Evolutionary conservation across 495 filamentous ascomycete species (phyloP), one percentile per base, ranked within the genome.

Genomic region (Penicillium simplicissimum): DNA sequence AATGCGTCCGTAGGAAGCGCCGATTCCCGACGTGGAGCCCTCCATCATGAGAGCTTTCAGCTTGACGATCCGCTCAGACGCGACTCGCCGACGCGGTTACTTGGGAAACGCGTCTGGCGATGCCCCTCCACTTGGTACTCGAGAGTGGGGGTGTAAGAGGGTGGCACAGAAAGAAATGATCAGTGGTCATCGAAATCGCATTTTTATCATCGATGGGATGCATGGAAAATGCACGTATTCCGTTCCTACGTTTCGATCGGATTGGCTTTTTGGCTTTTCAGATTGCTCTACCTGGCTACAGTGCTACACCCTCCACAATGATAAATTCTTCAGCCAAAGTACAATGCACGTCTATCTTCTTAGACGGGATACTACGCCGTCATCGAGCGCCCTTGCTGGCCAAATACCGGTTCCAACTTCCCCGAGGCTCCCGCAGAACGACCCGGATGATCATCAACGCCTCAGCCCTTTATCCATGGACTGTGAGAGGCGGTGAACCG

Each of bases 71-170:
- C 67, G 55, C 63, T 54, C 45, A 56, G 66, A 71, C 61, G 68
- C 66, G 63, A 42, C 68, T 60, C 15, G 47, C 45, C 60, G 57
- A 67, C 69, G 65, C 69, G 69, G 69, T 72, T 72, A 72, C 69
- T 72, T 64, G 52, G 69, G 69, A 70, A 70, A 72, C 69, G 69
- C 69, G 67, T 65, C 47, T 67, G 62, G 65, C 67, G 59, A 63
- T 13, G 36, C 52, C 33, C 33, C 38, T 42, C 56, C 53, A 45
- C 51, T 36, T 33, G 1, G 28, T 31, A 4, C 42, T 45, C 19
- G 42, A 45, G 63, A 54, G 56, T 59, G 57, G 66, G 54, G 45
- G 48, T 17, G 25, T 7, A 6, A 8, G 23, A 60, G 48, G 52
- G 57, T 37, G 45, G 57, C 34, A 35, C 36, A 45, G 61, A 45